These are phyloP conservation scores for Chaetomium globosum DNA, from an alignment of 2,329 filamentous ascomycete genomes.

Conservation along the genomic window DNA sequence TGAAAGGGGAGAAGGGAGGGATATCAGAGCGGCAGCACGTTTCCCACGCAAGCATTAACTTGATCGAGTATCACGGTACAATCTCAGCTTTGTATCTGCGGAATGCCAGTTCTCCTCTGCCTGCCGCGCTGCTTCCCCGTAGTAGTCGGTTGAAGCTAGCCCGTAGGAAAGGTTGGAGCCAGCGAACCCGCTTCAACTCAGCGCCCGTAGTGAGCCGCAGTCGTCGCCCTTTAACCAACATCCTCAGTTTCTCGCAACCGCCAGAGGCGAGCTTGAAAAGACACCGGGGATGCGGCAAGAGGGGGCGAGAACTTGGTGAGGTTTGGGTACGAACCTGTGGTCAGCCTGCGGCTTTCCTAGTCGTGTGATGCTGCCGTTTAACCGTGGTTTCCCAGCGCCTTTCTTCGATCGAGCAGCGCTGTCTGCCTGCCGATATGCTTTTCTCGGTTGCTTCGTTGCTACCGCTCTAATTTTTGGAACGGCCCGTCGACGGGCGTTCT, in stretches of 20 bases:
- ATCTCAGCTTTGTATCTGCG: slow-evolving; percentile 78
- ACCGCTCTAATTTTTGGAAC: slow-evolving; percentile 61
- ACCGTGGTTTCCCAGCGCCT: not conserved
- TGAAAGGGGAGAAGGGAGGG: slow-evolving; percentile 36
- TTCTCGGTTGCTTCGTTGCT: slow-evolving; percentile 47
- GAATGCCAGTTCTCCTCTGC: slow-evolving; percentile 45
- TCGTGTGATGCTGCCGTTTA: slow-evolving; percentile 6
- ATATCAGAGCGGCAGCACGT: slow-evolving; percentile 83
- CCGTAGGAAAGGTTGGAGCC: slow-evolving; percentile 56
- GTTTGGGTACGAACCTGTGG: slow-evolving; percentile 48
- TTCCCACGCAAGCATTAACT: slow-evolving; percentile 99
- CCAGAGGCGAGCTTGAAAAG: not conserved
- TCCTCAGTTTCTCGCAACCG: not conserved
- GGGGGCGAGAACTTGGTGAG: slow-evolving; percentile 34
- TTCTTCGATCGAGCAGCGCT: slow-evolving; percentile 18
- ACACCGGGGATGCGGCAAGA: slow-evolving; percentile 12
- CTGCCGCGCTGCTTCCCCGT: slow-evolving; percentile 26
- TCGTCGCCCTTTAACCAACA: slow-evolving; percentile 39
- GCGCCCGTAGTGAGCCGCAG: slow-evolving; percentile 86
- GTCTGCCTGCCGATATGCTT: slow-evolving; percentile 30
- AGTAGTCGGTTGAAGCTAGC: slow-evolving; percentile 4
- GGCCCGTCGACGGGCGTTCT: slow-evolving; percentile 35
- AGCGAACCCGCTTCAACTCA: slow-evolving; percentile 55
- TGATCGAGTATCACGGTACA: slow-evolving; percentile 97
- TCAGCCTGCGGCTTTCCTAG: slow-evolving; percentile 24